Evolutionary conservation across 169 alveolate genomes (phyloP), one percentile per base, ranked within the genome.

Genomic region (Ichthyophthirius multifiliis): DNA sequence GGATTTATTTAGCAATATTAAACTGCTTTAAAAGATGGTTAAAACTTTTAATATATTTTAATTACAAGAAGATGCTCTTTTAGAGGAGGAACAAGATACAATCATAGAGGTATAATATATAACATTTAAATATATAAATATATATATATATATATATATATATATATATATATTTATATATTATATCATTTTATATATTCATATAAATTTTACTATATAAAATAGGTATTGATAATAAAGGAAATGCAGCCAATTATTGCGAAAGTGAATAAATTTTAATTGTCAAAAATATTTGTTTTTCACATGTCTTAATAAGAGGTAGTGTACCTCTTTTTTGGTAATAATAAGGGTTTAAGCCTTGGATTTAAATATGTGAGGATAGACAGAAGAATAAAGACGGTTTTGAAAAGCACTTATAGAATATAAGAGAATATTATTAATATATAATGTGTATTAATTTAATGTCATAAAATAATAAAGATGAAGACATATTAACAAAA

Each of bases 301-400:
- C 96, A 31, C 95, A 88, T 89, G 85, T 95, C 12, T 94, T 95
- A 75, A 90, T 96, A 12, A 93, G 99, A 75, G 99, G 99, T 34
- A 96, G 99, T 35, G 97, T 98, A 31, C 99, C 99, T 9, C 82
- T 97, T 35, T 95, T 97, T 80, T 98, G 99, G 99, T 93, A 96
- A 64, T 98, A 98, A 88, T 87, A 92, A 55, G 97, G 98, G 23
- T 76, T 94, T 16, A 71, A 90, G 32, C 92, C 96, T 13, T 82
- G 81, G 46, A 83, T 94, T 35, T 67, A 89, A 10, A 46, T 90
- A 20, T 89, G 83, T n/a, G 75, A 91, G 35, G 48, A 79, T n/a
- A 65, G 83, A 23, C 65, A 86, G 5, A 63, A 83, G 35, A 88
- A 92, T 30, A 75, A 87, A 44, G 41, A 45, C 63, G 93, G 91